A percentile compares a stretch with the other conserved stretches of the same genome.
These are phyloP conservation scores for Penicillium crystallinum DNA, from an alignment of 495 filamentous ascomycete species.

Conservation along the genomic window DNA sequence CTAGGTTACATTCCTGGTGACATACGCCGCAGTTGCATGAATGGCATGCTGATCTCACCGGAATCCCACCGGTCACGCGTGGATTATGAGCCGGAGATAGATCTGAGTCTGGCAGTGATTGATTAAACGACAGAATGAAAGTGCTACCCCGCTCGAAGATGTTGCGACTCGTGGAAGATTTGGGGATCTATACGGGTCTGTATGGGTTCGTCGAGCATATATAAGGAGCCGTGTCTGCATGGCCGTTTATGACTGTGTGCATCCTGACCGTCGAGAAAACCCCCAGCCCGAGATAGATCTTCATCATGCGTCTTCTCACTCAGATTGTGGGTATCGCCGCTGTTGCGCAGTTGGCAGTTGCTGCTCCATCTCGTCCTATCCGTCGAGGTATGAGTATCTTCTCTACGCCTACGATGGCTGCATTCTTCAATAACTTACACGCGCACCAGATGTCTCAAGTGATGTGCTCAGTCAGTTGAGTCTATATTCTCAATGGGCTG, in stretches of 20 bases:
- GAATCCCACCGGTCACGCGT: slow-evolving; percentile 18
- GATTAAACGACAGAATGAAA: not conserved
- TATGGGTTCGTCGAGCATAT: not conserved
- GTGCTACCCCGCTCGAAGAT: not conserved
- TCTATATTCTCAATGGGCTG: slow-evolving; percentile 66
- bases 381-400: slow-evolving; percentile 22
- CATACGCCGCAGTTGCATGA: slow-evolving; percentile 2
- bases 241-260: not conserved
- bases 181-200: not conserved
- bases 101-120: not conserved
- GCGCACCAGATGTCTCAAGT: slow-evolving; percentile 26
- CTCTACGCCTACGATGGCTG: not conserved
- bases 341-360: slow-evolving; percentile 17
- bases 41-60: slow-evolving; percentile 15
- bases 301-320: slow-evolving; percentile 6
- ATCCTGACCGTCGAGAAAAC: not conserved
- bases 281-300: not conserved
- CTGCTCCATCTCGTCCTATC: slow-evolving; percentile 21
- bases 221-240: not conserved
- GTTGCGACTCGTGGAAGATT: not conserved
- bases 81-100: slow-evolving; percentile 2
- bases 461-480: slow-evolving; percentile 39
- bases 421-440: not conserved
- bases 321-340: slow-evolving; percentile 13
- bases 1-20: not conserved